Percentiles rank a stretch among this genome's conserved stretches.
phyloP scores from a whole-genome alignment of 1,284 basidiomycete genomes.

The Microbotryum silenes-acaulis region DNA sequence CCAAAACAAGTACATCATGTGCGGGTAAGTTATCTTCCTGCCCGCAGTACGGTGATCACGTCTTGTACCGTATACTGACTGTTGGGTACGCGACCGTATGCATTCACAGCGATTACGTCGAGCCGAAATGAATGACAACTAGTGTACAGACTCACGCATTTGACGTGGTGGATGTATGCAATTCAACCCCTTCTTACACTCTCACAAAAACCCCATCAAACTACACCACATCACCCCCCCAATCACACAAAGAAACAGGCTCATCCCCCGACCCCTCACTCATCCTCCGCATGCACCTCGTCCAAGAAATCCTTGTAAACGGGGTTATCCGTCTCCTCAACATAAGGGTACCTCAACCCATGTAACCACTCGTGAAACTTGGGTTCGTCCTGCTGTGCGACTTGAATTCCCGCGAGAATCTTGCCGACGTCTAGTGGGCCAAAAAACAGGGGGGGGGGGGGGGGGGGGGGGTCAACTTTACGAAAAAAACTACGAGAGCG shows the following conservation, averaged over 20 bases:
- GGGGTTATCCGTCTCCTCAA: constrained; percentile 87
- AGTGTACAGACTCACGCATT: too few species aligned
- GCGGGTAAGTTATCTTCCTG: background rate
- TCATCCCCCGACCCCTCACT: background rate
- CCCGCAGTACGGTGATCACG: too few species aligned
- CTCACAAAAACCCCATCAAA: too few species aligned
- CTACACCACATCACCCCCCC: too few species aligned
- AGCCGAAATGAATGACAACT: background rate
- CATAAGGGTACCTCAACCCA: constrained; percentile 73
- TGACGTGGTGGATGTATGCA: too few species aligned
- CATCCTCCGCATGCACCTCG: constrained; percentile 8
- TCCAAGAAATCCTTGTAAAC: constrained; percentile 70
- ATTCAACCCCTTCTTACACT: too few species aligned
- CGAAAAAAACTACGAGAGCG: background rate
- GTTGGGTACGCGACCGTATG: too few species aligned
- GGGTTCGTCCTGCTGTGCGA: constrained; percentile 58
- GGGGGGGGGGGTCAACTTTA: background rate
- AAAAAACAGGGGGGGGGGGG: background rate
- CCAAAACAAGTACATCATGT: constrained; percentile 28
- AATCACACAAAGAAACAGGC: too few species aligned
- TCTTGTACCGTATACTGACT: too few species aligned
- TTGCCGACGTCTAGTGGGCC: constrained; percentile 68
- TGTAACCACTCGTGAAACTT: constrained; percentile 68
- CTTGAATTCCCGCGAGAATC: constrained; percentile 88
- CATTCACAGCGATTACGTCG: constrained; percentile 6